Base-by-base conservation (phyloP, 2,329 filamentous ascomycete genomes). In the Diplocarpon mali region DNA sequence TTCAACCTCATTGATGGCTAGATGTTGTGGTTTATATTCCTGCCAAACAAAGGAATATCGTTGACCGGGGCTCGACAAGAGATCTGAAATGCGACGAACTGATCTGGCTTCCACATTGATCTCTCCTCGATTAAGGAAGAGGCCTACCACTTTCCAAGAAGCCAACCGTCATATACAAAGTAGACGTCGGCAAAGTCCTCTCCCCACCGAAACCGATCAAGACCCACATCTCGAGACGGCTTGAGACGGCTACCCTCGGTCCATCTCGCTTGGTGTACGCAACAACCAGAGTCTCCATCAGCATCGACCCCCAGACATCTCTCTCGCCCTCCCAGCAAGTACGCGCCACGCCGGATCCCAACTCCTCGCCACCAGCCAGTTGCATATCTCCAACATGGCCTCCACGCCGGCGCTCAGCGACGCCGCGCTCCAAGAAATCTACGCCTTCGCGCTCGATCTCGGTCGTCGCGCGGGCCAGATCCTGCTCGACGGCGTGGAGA, bases 391-490 rank as follows among this genome's bases (percentile, higher is more conserved):
- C 31, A 51, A 35, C 24, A 53, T 54, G 51, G 17, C 46, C n/a
- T 42, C 45, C 9, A 17, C 35, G 35, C 11, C 16, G n/a, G 42
- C 42, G 12, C 34, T 53, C 20, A 46, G 16, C n/a, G 41, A 47
- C 5, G 47, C 65, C 28, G 72, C 84, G 40, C 65, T 87, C 17
- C 67, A 74, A 48, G 74, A 77, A 38, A 78, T 85, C 55, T 84
- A 86, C 61, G 65, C 66, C 15, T 88, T 88, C 60, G 81, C 84
- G 1, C 62, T 87, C 27, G 72, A 83, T 53, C 65, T 88, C 3
- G 81, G 77, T 50, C 81, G 82, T 57, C 72, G 80, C 64, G 83
- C 83, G 0, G 83, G 84, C 6, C 65, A 73, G 43, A 70, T 85
- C 57, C 69, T 88, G 35, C 73, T 83, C 59, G 70, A 78, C 38